Conservation (phyloP, 371 early-diverging fungal genomes). For the Actinomortierella wolfii region DNA sequence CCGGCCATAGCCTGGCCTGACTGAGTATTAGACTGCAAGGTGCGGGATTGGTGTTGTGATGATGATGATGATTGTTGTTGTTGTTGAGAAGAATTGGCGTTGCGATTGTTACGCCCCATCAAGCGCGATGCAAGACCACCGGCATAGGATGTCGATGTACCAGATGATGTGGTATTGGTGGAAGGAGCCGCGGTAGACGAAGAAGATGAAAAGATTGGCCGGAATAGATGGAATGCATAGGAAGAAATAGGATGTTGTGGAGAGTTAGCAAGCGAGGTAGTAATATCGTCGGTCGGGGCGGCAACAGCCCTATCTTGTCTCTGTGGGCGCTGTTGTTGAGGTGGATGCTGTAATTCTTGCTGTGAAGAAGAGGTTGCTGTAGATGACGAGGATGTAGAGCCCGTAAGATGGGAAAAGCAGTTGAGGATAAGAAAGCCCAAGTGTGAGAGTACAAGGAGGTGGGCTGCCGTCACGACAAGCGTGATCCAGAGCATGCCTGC, state of each 20-base stretch:
- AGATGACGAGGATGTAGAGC: constrained; percentile 4
- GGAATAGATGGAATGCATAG: too few species aligned
- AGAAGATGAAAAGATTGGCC: constrained; percentile 4
- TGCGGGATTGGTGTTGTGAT: too few species aligned
- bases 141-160: too few species aligned
- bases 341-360: background rate
- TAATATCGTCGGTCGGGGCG: constrained; percentile 4
- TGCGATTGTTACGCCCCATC: constrained; percentile 6
- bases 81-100: background rate
- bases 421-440: constrained; percentile 31
- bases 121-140: too few species aligned
- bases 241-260: too few species aligned
- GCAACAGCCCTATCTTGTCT: background rate
- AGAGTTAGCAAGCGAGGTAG: background rate
- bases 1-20: constrained; percentile 20
- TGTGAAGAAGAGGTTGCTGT: constrained; percentile 5
- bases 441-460: constrained; percentile 28
- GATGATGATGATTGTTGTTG: background rate
- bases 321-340: background rate
- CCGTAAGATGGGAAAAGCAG: constrained; percentile 32
- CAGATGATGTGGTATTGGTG: background rate
- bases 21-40: constrained; percentile 39
- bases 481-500: constrained; percentile 35
- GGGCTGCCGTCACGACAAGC: constrained; percentile 31
- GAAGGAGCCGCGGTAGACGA: constrained; percentile 12